A percentile compares a stretch with the other conserved stretches of the same genome.
These are phyloP conservation scores for Xylaria flabelliformis DNA, from an alignment of 495 filamentous ascomycete genomes.

Conservation along the genomic window DNA sequence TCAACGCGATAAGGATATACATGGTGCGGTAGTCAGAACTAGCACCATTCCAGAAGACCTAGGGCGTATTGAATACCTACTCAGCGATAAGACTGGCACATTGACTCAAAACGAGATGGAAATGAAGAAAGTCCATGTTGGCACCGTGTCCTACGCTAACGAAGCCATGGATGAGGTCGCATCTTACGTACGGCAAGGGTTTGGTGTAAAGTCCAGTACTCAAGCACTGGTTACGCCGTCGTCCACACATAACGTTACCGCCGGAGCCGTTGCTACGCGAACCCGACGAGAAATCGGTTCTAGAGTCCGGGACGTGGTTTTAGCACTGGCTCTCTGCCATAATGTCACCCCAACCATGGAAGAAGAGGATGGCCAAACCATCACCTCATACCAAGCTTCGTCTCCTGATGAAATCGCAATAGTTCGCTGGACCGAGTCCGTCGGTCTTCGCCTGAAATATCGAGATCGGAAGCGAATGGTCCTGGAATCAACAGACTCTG, in stretches of 20 bases:
- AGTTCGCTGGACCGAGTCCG: slow-evolving; percentile 91
- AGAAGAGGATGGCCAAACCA: slow-evolving; percentile 75
- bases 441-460: slow-evolving; percentile 83
- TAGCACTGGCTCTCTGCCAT: slow-evolving; percentile 93
- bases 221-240: slow-evolving; percentile 73
- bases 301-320: slow-evolving; percentile 85
- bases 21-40: slow-evolving; percentile 90
- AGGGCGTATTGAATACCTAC: slow-evolving; percentile 92
- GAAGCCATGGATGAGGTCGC: slow-evolving; percentile 98
- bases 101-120: slow-evolving; percentile 99
- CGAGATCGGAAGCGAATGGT: slow-evolving; percentile 86
- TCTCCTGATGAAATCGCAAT: slow-evolving; percentile 99
- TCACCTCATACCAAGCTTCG: slow-evolving; percentile 92
- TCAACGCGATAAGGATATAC: slow-evolving; percentile 86
- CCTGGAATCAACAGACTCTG: slow-evolving; percentile 79
- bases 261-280: slow-evolving; percentile 69
- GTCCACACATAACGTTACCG: slow-evolving; percentile 65
- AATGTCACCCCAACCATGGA: slow-evolving; percentile 95
- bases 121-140: slow-evolving; percentile 97
- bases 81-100: slow-evolving; percentile 97
- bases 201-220: slow-evolving; percentile 58
- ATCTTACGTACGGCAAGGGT: slow-evolving; percentile 82
- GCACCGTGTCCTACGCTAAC: slow-evolving; percentile 95
- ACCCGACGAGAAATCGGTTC: slow-evolving; percentile 92
- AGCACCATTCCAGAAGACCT: slow-evolving; percentile 98